A percentile compares a stretch with the other conserved stretches of the same genome.
These are phyloP conservation scores for Acer negundo DNA, from an alignment of 345 rosid genomes.

Conservation along the genomic window DNA sequence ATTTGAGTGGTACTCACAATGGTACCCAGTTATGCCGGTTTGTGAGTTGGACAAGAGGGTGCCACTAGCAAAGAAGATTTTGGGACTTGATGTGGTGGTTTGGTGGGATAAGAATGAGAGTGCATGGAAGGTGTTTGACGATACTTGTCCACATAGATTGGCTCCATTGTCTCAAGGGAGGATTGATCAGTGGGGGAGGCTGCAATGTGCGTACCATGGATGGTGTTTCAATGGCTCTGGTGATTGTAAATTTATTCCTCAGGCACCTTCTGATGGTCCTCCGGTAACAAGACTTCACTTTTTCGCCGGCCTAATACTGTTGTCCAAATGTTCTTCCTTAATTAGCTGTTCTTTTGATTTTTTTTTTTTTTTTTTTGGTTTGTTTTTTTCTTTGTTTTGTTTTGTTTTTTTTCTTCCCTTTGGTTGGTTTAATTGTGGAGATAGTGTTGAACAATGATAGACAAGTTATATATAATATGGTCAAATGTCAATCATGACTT, in stretches of 20 bases:
- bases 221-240: constrained; percentile 91
- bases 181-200: constrained; percentile 78
- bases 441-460: not conserved
- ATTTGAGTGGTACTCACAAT: constrained; percentile 72
- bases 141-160: constrained; percentile 72
- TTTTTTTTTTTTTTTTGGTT: no score
- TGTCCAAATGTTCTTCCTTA: no score
- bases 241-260: constrained; percentile 74
- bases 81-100: constrained; percentile 80
- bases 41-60: constrained; percentile 73
- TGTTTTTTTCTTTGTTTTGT: no score
- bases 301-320: not conserved
- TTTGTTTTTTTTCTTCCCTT: no score
- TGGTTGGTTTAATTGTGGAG: not conserved
- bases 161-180: constrained; percentile 84
- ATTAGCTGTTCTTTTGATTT: no score
- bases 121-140: constrained; percentile 70
- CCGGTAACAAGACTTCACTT: not conserved
- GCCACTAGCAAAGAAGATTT: constrained; percentile 66
- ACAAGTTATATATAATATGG: not conserved
- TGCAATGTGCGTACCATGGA: constrained; percentile 87
- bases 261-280: not conserved
- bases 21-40: constrained; percentile 78
- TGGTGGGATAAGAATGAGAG: constrained; percentile 82
- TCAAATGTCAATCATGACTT: no score